Evolutionary conservation across 2,329 filamentous ascomycete genomes (phyloP).

Genomic region (Coniochaeta pulveracea): DNA sequence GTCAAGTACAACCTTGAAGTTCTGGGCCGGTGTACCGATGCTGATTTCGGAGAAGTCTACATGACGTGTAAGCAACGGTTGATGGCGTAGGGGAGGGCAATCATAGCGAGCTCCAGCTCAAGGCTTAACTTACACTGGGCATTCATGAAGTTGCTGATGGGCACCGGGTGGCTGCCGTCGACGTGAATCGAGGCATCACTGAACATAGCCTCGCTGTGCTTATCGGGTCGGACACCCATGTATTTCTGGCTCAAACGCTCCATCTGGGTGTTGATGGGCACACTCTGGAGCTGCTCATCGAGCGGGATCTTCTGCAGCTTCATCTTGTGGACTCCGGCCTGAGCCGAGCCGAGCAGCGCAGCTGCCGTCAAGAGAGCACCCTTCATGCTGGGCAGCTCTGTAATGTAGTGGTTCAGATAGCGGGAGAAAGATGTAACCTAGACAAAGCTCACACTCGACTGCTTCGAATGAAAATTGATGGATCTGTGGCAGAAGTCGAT

Average conservation of each 20-base stretch:
- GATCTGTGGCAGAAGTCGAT: not conserved
- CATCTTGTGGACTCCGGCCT: constrained; percentile 87
- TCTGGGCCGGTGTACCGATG: constrained; percentile 83
- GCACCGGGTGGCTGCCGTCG: constrained; percentile 65
- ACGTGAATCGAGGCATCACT: constrained; percentile 57
- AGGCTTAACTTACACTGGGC: constrained; percentile 69
- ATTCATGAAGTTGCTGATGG: constrained; percentile 95
- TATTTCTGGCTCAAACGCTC: constrained; percentile 90
- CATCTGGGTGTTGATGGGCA: constrained; percentile 72
- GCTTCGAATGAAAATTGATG: too few relatives aligned
- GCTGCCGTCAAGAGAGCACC: constrained; percentile 67
- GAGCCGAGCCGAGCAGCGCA: constrained; percentile 69
- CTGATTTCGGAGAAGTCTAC: constrained; percentile 94
- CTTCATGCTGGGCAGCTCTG: constrained; percentile 60
- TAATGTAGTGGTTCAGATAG: constrained; percentile 2
- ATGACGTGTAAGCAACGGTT: constrained; percentile 2
- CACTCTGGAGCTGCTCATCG: constrained; percentile 73
- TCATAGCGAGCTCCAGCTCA: too few relatives aligned
- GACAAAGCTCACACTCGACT: too few relatives aligned
- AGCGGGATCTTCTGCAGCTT: constrained; percentile 96
- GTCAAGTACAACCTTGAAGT: constrained; percentile 97
- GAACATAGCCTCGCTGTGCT: constrained; percentile 68
- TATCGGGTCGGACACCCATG: constrained; percentile 67
- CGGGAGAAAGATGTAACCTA: not conserved
- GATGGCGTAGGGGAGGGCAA: too few relatives aligned